Conservation (phyloP, 192 early-diverging fungal species). For the Coemansia sp. region DNA sequence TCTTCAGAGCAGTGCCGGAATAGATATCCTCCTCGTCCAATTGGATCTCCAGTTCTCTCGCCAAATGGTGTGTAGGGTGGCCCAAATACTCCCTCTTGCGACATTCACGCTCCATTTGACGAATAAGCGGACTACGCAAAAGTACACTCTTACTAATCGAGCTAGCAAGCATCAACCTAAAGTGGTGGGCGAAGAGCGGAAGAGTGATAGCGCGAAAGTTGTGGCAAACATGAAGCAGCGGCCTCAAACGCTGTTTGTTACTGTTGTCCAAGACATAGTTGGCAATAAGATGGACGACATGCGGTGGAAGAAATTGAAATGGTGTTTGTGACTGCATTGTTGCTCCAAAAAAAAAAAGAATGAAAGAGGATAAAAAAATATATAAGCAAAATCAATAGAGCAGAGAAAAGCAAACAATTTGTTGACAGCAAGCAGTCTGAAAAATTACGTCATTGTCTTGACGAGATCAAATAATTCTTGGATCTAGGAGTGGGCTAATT, state of each 20-base stretch:
- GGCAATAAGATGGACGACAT: neutral
- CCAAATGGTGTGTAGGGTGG: neutral
- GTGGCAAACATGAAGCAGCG: neutral
- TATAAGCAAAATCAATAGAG: no score
- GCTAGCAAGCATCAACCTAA: neutral
- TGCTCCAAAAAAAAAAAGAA: neutral
- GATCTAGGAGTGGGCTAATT: neutral
- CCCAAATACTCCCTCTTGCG: no score
- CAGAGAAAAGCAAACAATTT: no score
- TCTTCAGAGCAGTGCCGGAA: neutral
- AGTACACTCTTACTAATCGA: neutral
- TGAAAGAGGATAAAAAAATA: no score
- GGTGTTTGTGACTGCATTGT: neutral
- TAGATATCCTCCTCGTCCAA: neutral
- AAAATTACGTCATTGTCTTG: no score
- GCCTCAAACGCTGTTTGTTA: neutral
- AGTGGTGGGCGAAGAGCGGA: neutral
- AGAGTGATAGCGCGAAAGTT: neutral
- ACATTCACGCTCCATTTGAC: no score
- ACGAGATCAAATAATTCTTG: neutral
- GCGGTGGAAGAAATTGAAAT: neutral
- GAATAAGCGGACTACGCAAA: no score
- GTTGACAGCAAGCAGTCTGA: no score
- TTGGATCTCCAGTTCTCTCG: neutral
- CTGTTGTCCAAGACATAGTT: neutral